Base-by-base conservation (phyloP, 805 yeast species). In the Pichia ethanolica region DNA sequence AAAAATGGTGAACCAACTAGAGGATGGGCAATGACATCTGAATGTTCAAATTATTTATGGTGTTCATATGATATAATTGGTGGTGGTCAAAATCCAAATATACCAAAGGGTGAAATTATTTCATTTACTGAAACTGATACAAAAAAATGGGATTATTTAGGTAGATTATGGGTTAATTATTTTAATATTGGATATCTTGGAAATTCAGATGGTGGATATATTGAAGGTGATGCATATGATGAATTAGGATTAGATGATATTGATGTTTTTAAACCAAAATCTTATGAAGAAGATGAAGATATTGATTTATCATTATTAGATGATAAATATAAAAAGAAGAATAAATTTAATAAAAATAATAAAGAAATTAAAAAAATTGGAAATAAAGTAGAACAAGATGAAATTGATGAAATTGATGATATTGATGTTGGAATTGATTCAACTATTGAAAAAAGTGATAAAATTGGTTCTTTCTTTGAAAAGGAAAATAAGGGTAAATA, bases 1-100 rank as follows among this genome's bases (percentile, higher is more conserved):
- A 52, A 40, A 2, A 57, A 61, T 42, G 60, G 68, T 46, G 83
- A 79, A 57, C 82, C 83, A 25, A 57, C 68, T 5, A 63, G 72
- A 37, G 80, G 79, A 35, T 79, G 85, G 84, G 74, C 74, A 56
- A 78, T 75, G 61, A 69, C 72, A 48, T 67, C 66, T 26, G 75
- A 77, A 52, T 81, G 86, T 65, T 72, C 73, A 39, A 71, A 73
- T 20, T 81, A 81, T 57, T 57, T 75, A 20, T 81, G 83, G 79
- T 80, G 85, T 68, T 84, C 83, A 0, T 79, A 77, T 59, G 78
- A 79, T 51, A 59, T 67, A 25, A 68, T 79, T 52, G 85, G 85
- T 20, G 82, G 77, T 3, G 70, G 68, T 25, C 32, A 61, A 11
- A 70, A 65, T 37, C 67, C 65, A 34, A 70, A 68, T 34, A 64